A percentile compares a stretch with the other conserved stretches of the same genome.
Evolutionary conservation across 768 basidiomycete species (phyloP).

Genomic region (Tulasnella sp.): DNA sequence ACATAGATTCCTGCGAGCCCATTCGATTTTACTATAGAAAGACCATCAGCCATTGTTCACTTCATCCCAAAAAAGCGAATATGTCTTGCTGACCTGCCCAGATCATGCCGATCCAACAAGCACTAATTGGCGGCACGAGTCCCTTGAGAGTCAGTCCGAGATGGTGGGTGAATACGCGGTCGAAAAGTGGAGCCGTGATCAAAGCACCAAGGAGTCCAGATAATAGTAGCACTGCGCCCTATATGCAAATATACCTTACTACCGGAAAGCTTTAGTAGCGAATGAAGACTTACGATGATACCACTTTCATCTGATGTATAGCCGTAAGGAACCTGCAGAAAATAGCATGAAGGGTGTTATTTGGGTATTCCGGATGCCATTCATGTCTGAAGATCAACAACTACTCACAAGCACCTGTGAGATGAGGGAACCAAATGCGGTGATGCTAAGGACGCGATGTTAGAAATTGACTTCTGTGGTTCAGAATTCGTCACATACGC

Average conservation of each 20-base stretch:
- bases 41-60: background rate
- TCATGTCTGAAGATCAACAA: background rate
- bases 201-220: conserved; percentile 57
- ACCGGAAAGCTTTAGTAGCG: conserved; percentile 23
- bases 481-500: conserved; percentile 35
- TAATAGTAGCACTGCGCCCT: conserved; percentile 19
- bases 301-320: conserved; percentile 57
- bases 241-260: background rate
- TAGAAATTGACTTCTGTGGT: background rate
- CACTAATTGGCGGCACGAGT: conserved; percentile 47
- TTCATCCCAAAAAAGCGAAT: background rate
- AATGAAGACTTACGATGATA: conserved; percentile 41
- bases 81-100: conserved; percentile 51
- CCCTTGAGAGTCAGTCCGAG: conserved; percentile 47
- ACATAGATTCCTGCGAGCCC: conserved; percentile 48
- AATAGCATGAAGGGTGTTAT: background rate
- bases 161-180: conserved; percentile 67
- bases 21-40: conserved; percentile 43
- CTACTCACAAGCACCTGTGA: conserved; percentile 50
- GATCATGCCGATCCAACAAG: conserved; percentile 53
- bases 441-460: conserved; percentile 33
- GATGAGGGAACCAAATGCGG: conserved; percentile 51
- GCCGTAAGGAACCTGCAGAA: conserved; percentile 49
- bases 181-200: conserved; percentile 60
- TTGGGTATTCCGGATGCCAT: background rate